Evolutionary conservation across 164 flowering plant genomes (phyloP).

Genomic region (Macadamia integrifolia): DNA sequence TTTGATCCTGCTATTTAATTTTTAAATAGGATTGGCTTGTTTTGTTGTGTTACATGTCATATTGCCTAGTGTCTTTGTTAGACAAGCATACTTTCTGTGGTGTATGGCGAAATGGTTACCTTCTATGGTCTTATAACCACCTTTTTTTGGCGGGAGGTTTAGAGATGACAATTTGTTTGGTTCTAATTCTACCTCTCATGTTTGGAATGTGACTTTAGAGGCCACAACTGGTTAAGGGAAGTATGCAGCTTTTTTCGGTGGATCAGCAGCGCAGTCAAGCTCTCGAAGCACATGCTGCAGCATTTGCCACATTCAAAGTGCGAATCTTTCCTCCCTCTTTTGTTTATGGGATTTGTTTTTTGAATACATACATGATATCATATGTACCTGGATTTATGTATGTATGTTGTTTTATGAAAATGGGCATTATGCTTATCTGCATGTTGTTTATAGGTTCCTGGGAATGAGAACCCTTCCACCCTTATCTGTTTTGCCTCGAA

Average conservation of each 20-base stretch:
- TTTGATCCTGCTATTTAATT: no score
- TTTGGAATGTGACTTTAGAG: conserved; percentile 38
- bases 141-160: no score
- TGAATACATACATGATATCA: no score
- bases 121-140: neutral
- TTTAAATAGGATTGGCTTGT: neutral
- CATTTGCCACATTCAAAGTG: conserved; percentile 85
- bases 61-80: no score
- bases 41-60: neutral
- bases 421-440: neutral
- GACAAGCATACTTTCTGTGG: no score
- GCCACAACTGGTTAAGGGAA: conserved; percentile 96
- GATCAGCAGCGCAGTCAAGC: conserved; percentile 99
- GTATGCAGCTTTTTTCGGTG: conserved; percentile 95
- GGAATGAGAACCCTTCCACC: conserved; percentile 81
- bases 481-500: conserved; percentile 88
- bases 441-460: conserved; percentile 55
- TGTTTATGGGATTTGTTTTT: neutral
- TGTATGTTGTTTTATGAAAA: neutral
- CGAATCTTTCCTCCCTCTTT: conserved; percentile 5
- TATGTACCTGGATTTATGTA: neutral
- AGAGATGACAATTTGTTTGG: neutral
- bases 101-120: neutral
- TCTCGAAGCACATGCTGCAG: conserved; percentile 98
- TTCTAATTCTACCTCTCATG: neutral